Base-by-base conservation (phyloP, 2,329 filamentous ascomycete species). In the Myriangium duriaei region DNA sequence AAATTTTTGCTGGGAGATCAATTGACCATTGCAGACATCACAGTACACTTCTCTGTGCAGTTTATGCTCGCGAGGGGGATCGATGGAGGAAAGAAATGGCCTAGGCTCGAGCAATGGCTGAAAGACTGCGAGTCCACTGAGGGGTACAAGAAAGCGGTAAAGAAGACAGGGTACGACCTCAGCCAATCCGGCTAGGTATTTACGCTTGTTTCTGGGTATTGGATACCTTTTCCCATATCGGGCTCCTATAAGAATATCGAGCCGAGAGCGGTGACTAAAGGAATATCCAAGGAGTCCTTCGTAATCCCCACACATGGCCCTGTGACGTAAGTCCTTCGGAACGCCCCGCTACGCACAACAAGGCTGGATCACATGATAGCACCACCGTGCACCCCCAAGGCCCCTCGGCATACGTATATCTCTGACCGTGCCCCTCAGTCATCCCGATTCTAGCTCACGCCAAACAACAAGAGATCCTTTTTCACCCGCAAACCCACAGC, bases 1-100 rank as follows among this genome's bases (percentile, higher is more conserved):
- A 51, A 50, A 34, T 68, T 63, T 35, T 32, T 69, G 14, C 52
- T 60, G 7, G 64, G 65, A 1, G 56, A 64, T 10, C 40, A 53
- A 4, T 47, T 65, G 4, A 63, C 59, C 1, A 59, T 56, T 5
- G 65, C 63, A 24, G 64, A 68, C 50, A 56, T 58, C 30, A 63
- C 65, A 59, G 63, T 67, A 59, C 52, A 58, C 4, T 65, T 67
- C 33, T 57, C 52, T 4, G 49, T 56, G 4, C 47, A 56, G 0
- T 64, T 65, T 41, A 62, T 67, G 18, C 42, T 65, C 4, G 47
- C 41, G 13, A 55, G 54, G 30, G 47, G 56, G 37, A 41, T 65
- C 40, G 62, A 60, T 1, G 39, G 52, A 28, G 58, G 55, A 0
- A 58, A 50, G 42, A 51, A 50, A 38, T 60, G 53, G 52, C 44